A percentile compares a stretch with the other conserved stretches of the same genome.
These are phyloP conservation scores for Tulasnella calospora DNA, from an alignment of 768 basidiomycete species.

Conservation along the genomic window DNA sequence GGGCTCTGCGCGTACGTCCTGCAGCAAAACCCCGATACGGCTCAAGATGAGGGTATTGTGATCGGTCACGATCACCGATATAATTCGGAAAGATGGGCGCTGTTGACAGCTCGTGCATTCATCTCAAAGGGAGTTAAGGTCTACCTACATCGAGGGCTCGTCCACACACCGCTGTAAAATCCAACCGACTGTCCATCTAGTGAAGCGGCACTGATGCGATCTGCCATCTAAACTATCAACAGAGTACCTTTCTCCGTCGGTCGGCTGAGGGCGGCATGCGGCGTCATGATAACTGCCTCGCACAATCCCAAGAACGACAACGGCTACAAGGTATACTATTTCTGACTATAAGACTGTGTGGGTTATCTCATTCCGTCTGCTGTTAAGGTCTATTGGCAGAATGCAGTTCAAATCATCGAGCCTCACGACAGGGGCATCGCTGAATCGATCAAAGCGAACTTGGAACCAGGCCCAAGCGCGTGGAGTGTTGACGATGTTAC, in stretches of 20 bases:
- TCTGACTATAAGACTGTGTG: background rate
- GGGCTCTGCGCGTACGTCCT: constrained; percentile 72
- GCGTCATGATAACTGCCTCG: constrained; percentile 84
- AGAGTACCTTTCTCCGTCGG: constrained; percentile 80
- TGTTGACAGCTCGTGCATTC: constrained; percentile 68
- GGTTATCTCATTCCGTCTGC: background rate
- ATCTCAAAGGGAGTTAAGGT: constrained; percentile 59
- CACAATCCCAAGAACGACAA: constrained; percentile 93
- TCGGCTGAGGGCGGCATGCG: constrained; percentile 62
- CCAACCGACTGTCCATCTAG: background rate
- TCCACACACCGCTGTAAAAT: constrained; percentile 73
- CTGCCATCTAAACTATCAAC: constrained; percentile 15
- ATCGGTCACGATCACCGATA: constrained; percentile 84
- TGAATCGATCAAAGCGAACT: constrained; percentile 54
- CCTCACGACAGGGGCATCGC: constrained; percentile 82
- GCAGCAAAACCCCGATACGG: constrained; percentile 45
- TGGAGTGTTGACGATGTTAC: constrained; percentile 42
- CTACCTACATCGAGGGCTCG: constrained; percentile 61
- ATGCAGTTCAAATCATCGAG: constrained; percentile 81
- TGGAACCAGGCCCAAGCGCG: constrained; percentile 44
- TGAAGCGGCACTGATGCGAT: background rate
- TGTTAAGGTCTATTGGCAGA: constrained; percentile 79
- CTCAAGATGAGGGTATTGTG: constrained; percentile 61
- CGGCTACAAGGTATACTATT: constrained; percentile 64
- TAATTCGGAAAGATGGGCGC: constrained; percentile 73